Evolutionary conservation across 768 basidiomycete species (phyloP).

Genomic region (Amylocystis lapponica): DNA sequence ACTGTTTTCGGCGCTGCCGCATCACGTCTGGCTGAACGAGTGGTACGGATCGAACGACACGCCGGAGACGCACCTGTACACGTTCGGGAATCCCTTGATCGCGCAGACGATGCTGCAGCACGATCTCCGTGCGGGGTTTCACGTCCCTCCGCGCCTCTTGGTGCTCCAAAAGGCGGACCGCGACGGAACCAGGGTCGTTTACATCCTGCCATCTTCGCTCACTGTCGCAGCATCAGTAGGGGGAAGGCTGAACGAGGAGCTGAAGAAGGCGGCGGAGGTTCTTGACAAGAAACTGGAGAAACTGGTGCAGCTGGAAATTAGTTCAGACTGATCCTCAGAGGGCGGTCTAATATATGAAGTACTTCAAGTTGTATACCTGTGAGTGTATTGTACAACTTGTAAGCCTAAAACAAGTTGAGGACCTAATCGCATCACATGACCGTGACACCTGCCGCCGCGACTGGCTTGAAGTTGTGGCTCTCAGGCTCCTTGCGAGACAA

Average conservation of each 20-base stretch:
- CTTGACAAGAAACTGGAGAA: constrained; percentile 42
- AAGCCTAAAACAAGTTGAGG: too few species aligned
- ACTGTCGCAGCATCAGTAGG: constrained; percentile 31
- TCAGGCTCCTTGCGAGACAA: too few species aligned
- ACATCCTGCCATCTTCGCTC: constrained; percentile 43
- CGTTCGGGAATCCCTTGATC: constrained; percentile 46
- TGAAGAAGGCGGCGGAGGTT: constrained; percentile 28
- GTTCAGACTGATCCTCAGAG: too few species aligned
- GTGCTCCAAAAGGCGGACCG: constrained; percentile 34
- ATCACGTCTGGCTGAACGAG: constrained; percentile 10
- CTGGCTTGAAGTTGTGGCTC: too few species aligned
- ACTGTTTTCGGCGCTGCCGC: constrained; percentile 5
- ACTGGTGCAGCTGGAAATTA: constrained; percentile 32
- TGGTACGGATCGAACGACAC: neutral
- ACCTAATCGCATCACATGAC: too few species aligned
- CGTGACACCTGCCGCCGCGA: too few species aligned
- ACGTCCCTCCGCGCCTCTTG: constrained; percentile 43
- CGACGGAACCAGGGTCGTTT: constrained; percentile 36
- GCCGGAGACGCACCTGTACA: constrained; percentile 33
- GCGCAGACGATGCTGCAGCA: constrained; percentile 39
- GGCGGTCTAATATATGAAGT: too few species aligned
- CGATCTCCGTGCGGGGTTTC: constrained; percentile 34
- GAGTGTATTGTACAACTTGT: too few species aligned
- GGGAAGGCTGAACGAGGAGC: constrained; percentile 23
- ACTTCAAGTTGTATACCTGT: too few species aligned